Evolutionary conservation across 352 stramenopile genomes (phyloP).

Genomic region (Pythium aquatile): DNA sequence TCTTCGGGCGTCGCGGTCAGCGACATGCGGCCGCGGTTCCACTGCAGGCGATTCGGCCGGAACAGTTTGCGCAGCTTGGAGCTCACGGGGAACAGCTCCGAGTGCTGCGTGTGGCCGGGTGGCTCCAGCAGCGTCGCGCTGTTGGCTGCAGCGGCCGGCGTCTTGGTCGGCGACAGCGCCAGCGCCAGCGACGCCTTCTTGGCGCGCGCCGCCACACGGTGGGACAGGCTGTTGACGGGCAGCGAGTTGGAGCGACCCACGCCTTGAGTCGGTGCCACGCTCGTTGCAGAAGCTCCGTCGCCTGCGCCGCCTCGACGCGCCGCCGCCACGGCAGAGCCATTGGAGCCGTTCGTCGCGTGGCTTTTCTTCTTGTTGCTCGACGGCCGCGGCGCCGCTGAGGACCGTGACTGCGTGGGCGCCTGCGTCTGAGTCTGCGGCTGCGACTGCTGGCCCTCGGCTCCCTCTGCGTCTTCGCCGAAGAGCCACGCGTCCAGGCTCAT

Average conservation of each 20-base stretch:
- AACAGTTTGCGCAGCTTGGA: constrained; percentile 77
- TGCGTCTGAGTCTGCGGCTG: not conserved
- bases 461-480: constrained; percentile 62
- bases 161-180: constrained; percentile 12
- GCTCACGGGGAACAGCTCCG: constrained; percentile 63
- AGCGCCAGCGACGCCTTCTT: constrained; percentile 35
- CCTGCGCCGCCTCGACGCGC: constrained; percentile 2
- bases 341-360: not conserved
- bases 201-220: constrained; percentile 15
- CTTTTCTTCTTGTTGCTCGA: constrained; percentile 16
- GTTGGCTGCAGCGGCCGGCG: not conserved
- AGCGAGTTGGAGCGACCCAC: constrained; percentile 34
- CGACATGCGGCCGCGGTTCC: constrained; percentile 33
- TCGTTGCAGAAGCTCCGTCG: not conserved
- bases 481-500: constrained; percentile 80
- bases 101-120: constrained; percentile 13
- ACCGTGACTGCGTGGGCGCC: not conserved
- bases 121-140: not conserved
- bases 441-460: constrained; percentile 2
- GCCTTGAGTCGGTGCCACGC: not conserved
- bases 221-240: constrained; percentile 30
- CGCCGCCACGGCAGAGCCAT: not conserved
- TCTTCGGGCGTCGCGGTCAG: constrained; percentile 22
- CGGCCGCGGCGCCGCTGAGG: constrained; percentile 3
- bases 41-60: constrained; percentile 58